Conservation (phyloP, 306 rosid genomes). For the Cicer judaicum region DNA sequence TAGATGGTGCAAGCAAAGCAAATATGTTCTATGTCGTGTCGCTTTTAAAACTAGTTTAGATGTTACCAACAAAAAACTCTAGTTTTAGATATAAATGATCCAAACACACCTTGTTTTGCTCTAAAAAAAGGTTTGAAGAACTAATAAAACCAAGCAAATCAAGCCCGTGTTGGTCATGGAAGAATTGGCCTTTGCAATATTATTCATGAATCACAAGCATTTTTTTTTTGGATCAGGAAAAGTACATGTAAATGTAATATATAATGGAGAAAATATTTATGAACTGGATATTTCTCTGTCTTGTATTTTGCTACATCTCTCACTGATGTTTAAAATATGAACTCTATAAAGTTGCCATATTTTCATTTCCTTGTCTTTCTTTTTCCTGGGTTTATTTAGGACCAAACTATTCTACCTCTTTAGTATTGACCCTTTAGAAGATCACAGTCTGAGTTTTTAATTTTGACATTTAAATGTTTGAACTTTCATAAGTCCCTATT, state of each 20-base stretch:
- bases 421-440: neutral
- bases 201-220: conserved; percentile 19
- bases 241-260: conserved; percentile 13
- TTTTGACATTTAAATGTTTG: conserved; percentile 23
- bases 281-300: neutral
- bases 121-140: conserved; percentile 3
- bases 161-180: neutral
- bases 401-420: neutral
- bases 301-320: neutral
- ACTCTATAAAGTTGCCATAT: conserved; percentile 5
- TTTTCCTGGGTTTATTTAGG: neutral
- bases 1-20: neutral
- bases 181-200: conserved; percentile 19
- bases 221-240: neutral
- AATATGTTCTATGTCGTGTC: neutral
- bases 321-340: neutral
- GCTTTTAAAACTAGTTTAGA: neutral
- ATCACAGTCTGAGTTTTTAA: neutral
- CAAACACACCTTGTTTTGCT: neutral
- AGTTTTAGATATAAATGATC: conserved; percentile 8
- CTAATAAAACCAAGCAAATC: neutral
- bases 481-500: conserved; percentile 13
- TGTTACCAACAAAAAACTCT: neutral
- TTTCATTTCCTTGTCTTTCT: neutral
- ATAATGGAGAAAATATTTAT: conserved; percentile 16